Conservation (phyloP, 1,284 basidiomycete species). For the Cystodermella granulosa region DNA sequence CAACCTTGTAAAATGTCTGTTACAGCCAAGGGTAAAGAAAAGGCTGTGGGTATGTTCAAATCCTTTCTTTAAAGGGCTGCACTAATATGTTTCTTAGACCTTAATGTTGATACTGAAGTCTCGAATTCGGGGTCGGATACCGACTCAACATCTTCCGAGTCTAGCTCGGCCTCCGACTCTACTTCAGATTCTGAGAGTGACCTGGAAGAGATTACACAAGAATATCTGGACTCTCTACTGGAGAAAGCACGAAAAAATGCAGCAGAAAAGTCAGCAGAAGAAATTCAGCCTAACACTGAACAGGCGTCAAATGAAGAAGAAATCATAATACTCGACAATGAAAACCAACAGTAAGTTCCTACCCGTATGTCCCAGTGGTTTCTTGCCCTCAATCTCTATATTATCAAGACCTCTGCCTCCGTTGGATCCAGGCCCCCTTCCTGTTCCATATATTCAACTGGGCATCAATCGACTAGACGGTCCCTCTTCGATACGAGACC, state of each 20-base stretch:
- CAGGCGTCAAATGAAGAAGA: constrained; percentile 38
- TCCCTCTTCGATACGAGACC: constrained; percentile 52
- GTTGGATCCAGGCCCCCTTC: constrained; percentile 60
- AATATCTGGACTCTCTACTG: constrained; percentile 62
- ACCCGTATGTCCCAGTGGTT: too few relatives aligned
- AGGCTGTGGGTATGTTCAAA: constrained; percentile 33
- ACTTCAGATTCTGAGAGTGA: constrained; percentile 38
- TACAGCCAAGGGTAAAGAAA: constrained; percentile 45
- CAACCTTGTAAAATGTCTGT: constrained; percentile 1
- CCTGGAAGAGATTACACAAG: constrained; percentile 47
- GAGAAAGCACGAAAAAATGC: constrained; percentile 56
- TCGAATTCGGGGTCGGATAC: constrained; percentile 19
- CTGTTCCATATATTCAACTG: constrained; percentile 57
- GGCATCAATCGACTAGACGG: constrained; percentile 42
- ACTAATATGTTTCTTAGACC: constrained; percentile 8
- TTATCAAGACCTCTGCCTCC: constrained; percentile 55
- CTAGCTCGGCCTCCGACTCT: constrained; percentile 34
- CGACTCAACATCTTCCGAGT: constrained; percentile 22
- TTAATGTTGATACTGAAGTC: constrained; percentile 13
- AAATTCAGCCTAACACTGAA: constrained; percentile 11
- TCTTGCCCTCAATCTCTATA: background rate
- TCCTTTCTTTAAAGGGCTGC: too few relatives aligned
- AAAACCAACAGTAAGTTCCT: constrained; percentile 34
- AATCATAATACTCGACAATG: constrained; percentile 43
- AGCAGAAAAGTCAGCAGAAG: constrained; percentile 24